phyloP scores from a whole-genome alignment of 2,329 filamentous ascomycete genomes.

The Ascochyta koolunga region DNA sequence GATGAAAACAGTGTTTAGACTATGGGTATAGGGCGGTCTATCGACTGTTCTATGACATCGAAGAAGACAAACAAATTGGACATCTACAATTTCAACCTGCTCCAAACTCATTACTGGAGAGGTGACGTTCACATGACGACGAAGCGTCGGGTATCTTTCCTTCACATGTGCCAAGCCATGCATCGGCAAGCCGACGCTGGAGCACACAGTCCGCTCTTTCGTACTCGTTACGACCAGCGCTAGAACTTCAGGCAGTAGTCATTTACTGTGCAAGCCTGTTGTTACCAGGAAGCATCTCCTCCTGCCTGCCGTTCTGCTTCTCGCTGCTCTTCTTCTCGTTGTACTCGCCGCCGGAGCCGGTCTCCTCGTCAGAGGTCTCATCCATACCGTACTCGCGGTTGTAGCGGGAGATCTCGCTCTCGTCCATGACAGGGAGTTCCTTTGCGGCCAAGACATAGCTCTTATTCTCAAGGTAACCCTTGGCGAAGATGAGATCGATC shows the following conservation, averaged over 20 bases:
- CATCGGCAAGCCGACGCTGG: conserved; percentile 22
- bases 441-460: conserved; percentile 47
- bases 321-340: conserved; percentile 32
- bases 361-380: conserved; percentile 39
- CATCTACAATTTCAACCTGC: conserved; percentile 1
- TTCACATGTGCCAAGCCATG: conserved; percentile 11
- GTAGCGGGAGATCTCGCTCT: conserved; percentile 42
- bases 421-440: conserved; percentile 43
- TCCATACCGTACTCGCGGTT: conserved; percentile 43
- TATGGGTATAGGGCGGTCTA: conserved; percentile 24
- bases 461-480: conserved; percentile 44
- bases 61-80: conserved; percentile 6
- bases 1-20: conserved; percentile 16
- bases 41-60: conserved; percentile 16
- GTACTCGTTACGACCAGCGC: conserved; percentile 25
- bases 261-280: conserved; percentile 9
- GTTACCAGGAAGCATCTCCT: conserved; percentile 29
- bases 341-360: conserved; percentile 31
- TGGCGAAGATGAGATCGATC: conserved; percentile 58
- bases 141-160: conserved; percentile 36
- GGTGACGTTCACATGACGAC: conserved; percentile 22
- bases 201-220: conserved; percentile 21
- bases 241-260: conserved; percentile 4
- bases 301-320: conserved; percentile 15
- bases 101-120: conserved; percentile 15